Evolutionary conservation across 139 green algal species (phyloP), one percentile per base, ranked within the genome.

Genomic region (Chlorella sp.): DNA sequence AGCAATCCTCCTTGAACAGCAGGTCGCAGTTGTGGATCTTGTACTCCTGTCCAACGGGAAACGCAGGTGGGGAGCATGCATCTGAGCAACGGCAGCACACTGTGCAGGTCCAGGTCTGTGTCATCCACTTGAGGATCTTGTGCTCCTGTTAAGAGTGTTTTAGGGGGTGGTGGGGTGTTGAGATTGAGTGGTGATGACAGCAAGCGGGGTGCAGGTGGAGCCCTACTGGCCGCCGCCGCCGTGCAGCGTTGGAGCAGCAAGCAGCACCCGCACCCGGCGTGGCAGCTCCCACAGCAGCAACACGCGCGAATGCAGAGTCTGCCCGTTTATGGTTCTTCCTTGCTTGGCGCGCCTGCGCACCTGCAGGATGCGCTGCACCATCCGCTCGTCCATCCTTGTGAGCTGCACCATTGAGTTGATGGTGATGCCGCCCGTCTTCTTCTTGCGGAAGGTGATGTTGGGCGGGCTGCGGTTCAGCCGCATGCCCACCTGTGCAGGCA

Each of bases 391-490:
- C 80, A 99, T 80, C 34, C 96, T 85, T 0, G 95, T 99, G 40
- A 99, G 91, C 30, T 91, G 92, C 34, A 97, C 80, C 8, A 92
- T 96, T 44, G 84, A 92, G 88, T 95, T 99, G 90, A 99, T 93
- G 58, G 90, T 91, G 46, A 99, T 87, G 85, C 97, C 97, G 20
- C 97, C 97, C 28, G 94, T 98, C 88, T 99, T 99, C 86, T 98
- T 98, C 86, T 94, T 94, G 81, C 96, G 98, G 90, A 98, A 97
- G 82, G 97, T 98, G 30, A 99, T 95, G 80, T 95, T 92, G 54
- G 96, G 96, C 3, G 95, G 90, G 54, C 48, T 51, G 67, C 95
- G 91, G 90, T 99, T 99, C 26, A 99, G 92, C 22, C 97, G 92
- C 73, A 91, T 87, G 67, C 97, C 97, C 51, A 78, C 72, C 72